A percentile compares a stretch with the other conserved stretches of the same genome.
Evolutionary conservation across 306 rosid genomes (phyloP).

Genomic region (Pyrus pyrifolia): DNA sequence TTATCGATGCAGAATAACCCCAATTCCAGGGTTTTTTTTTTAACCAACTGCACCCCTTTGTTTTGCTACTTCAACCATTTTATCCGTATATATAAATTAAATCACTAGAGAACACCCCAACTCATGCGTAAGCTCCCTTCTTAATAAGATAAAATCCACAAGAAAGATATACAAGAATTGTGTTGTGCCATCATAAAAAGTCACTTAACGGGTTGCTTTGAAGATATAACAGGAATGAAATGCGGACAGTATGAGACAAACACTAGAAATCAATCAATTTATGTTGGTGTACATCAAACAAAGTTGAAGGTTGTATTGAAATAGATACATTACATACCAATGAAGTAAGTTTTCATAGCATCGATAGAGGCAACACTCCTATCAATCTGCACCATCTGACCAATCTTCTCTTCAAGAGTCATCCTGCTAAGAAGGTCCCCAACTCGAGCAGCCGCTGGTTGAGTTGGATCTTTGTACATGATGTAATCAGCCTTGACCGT

Average conservation of each 20-base stretch:
- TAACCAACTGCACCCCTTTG: too few species aligned
- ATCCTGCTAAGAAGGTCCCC: conserved; percentile 66
- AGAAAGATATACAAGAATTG: not conserved
- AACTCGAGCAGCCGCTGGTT: conserved; percentile 51
- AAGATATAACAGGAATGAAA: not conserved
- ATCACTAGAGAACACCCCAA: not conserved
- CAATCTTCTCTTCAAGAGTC: conserved; percentile 91
- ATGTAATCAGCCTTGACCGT: conserved; percentile 49
- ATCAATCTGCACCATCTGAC: conserved; percentile 97
- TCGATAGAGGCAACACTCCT: conserved; percentile 68
- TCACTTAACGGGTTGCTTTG: not conserved
- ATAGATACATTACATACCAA: conserved; percentile 41
- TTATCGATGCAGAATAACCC: not conserved
- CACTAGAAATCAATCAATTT: not conserved
- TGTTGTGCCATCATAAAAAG: not conserved
- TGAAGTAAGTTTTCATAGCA: conserved; percentile 57
- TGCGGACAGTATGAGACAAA: not conserved
- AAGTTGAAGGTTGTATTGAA: not conserved
- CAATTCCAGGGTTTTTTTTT: too few species aligned
- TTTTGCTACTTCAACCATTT: too few species aligned
- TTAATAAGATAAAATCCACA: not conserved
- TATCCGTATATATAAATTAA: too few species aligned
- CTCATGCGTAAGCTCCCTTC: not conserved
- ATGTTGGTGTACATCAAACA: not conserved
- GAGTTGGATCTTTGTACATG: conserved; percentile 73